Conservation (phyloP, 371 early-diverging fungal genomes). For the Lichtheimia corymbifera region DNA sequence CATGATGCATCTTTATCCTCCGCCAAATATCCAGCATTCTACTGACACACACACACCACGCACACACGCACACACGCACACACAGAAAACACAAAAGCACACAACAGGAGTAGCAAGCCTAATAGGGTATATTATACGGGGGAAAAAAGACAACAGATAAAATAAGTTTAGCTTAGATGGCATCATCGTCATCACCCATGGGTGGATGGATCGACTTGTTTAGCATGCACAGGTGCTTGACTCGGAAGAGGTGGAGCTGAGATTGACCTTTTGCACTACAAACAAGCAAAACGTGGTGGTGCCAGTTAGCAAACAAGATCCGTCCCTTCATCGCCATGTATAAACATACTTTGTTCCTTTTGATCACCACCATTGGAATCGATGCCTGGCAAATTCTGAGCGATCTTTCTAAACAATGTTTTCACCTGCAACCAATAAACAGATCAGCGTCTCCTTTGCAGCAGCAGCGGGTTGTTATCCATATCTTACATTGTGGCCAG, state of each 20-base stretch:
- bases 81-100: too few species aligned
- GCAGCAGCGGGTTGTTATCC: background rate
- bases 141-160: too few species aligned
- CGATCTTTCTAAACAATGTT: slow-evolving; percentile 93
- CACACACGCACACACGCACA: too few species aligned
- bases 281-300: background rate
- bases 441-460: background rate
- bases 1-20: too few species aligned
- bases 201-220: background rate
- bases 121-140: too few species aligned
- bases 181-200: too few species aligned
- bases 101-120: too few species aligned
- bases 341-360: slow-evolving; percentile 44
- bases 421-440: slow-evolving; percentile 57
- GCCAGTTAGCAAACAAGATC: slow-evolving; percentile 34
- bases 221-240: slow-evolving; percentile 25
- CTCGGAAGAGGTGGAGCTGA: slow-evolving; percentile 16
- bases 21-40: too few species aligned
- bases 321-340: slow-evolving; percentile 23
- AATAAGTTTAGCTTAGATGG: too few species aligned
- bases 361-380: slow-evolving; percentile 58
- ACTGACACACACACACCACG: too few species aligned
- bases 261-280: slow-evolving; percentile 30
- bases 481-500: slow-evolving; percentile 80
- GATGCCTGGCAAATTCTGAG: slow-evolving; percentile 92